Percentiles rank a stretch among this genome's conserved stretches.
These are phyloP conservation scores for Rostrohypoxylon terebratum DNA, from an alignment of 495 filamentous ascomycete species.

Conservation along the genomic window DNA sequence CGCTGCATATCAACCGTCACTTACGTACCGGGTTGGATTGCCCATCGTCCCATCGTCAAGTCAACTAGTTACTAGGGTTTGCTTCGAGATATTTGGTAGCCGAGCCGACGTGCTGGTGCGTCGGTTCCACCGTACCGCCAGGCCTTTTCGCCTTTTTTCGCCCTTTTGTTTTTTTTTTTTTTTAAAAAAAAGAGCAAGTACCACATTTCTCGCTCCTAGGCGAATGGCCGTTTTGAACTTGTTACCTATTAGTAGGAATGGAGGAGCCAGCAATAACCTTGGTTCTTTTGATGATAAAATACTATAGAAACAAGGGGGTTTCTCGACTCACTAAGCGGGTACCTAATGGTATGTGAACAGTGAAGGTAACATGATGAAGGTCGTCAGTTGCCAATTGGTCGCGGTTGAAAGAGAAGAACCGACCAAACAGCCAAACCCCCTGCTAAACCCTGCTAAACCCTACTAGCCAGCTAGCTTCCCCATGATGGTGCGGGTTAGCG, in stretches of 20 bases:
- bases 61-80: conserved; percentile 11
- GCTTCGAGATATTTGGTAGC: background rate
- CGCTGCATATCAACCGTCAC: conserved; percentile 34
- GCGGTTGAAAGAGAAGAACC: conserved; percentile 29
- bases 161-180: too few relatives aligned
- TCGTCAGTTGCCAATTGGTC: conserved; percentile 34
- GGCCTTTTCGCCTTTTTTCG: background rate
- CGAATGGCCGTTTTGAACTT: background rate
- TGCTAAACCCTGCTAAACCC: conserved; percentile 29
- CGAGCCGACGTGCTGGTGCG: conserved; percentile 2
- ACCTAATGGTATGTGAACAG: too few relatives aligned
- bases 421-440: conserved; percentile 13
- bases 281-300: conserved; percentile 1
- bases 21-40: conserved; percentile 14
- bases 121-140: too few relatives aligned
- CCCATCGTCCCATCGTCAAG: background rate
- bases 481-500: conserved; percentile 3
- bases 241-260: background rate
- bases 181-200: too few relatives aligned
- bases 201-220: background rate
- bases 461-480: conserved; percentile 10
- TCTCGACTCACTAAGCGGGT: background rate
- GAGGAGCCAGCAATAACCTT: background rate
- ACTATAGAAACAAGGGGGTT: conserved; percentile 16
- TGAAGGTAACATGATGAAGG: background rate